Percentiles rank a stretch among this genome's conserved stretches.
Evolutionary conservation across 768 basidiomycete genomes (phyloP).

Genomic region (Leccinum incarnatum): DNA sequence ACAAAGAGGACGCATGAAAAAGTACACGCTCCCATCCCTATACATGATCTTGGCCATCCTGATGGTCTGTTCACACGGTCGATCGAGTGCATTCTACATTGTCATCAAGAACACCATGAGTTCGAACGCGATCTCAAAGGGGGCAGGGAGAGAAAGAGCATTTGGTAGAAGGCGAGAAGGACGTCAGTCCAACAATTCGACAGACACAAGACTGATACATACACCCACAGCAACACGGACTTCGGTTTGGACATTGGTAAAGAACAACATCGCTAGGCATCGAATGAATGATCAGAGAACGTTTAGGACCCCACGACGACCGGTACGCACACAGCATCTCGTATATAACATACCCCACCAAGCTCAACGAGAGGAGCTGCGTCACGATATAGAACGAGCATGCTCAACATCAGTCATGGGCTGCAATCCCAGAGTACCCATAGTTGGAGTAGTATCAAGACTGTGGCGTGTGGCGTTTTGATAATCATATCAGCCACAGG

Average conservation of each 20-base stretch:
- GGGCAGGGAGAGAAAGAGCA: no score
- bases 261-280: constrained; percentile 16
- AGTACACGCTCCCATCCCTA: constrained; percentile 27
- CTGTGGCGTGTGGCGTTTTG: constrained; percentile 23
- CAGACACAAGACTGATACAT: neutral
- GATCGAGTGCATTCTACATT: constrained; percentile 30
- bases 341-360: constrained; percentile 25
- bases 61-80: constrained; percentile 15
- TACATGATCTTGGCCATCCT: constrained; percentile 12
- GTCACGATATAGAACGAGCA: constrained; percentile 32
- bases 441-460: constrained; percentile 38
- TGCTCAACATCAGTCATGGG: constrained; percentile 28
- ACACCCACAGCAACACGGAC: constrained; percentile 30
- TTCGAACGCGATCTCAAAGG: constrained; percentile 29
- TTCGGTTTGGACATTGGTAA: constrained; percentile 20
- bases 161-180: neutral
- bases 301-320: neutral
- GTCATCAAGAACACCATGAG: constrained; percentile 29
- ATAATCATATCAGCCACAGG: neutral
- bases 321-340: constrained; percentile 27
- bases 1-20: constrained; percentile 22
- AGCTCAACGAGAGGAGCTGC: constrained; percentile 24
- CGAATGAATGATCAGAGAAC: neutral
- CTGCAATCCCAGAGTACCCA: constrained; percentile 37
- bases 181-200: neutral